Percentiles rank a stretch among this genome's conserved stretches.
Conservation (phyloP, 495 filamentous ascomycete genomes). For the Aspergillus kassunensis region DNA sequence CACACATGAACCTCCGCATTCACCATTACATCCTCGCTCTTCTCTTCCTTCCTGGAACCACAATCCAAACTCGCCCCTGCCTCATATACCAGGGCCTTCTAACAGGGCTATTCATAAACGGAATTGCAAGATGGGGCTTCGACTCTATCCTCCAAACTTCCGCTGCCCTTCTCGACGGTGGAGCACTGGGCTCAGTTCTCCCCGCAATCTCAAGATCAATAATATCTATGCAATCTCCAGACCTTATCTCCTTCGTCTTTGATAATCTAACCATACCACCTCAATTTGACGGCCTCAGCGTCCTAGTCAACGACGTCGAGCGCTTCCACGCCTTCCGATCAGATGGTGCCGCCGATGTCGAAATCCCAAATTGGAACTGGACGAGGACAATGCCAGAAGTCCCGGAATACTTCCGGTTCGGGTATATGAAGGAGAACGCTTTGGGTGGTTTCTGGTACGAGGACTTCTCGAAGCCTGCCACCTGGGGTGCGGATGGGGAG, state of each 20-base stretch:
- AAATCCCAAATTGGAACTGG: slow-evolving; percentile 37
- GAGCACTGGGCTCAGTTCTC: slow-evolving; percentile 41
- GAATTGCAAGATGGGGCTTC: slow-evolving; percentile 63
- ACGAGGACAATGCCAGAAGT: slow-evolving; percentile 36
- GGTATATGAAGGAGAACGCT: slow-evolving; percentile 53
- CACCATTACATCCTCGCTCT: slow-evolving; percentile 64
- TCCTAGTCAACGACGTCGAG: slow-evolving; percentile 59
- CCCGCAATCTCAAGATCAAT: slow-evolving; percentile 37
- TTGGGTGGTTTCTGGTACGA: slow-evolving; percentile 54
- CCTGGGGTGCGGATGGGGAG: slow-evolving; percentile 56
- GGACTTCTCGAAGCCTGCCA: slow-evolving; percentile 76
- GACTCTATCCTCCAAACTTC: slow-evolving; percentile 59
- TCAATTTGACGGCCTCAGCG: slow-evolving; percentile 51
- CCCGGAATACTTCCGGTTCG: slow-evolving; percentile 78
- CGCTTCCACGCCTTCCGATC: slow-evolving; percentile 43
- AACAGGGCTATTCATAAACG: slow-evolving; percentile 62
- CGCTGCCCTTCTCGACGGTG: slow-evolving; percentile 47
- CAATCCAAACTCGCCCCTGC: slow-evolving; percentile 53
- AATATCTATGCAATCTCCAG: slow-evolving; percentile 22
- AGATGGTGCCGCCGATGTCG: slow-evolving; percentile 33
- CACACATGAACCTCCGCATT: slow-evolving; percentile 58
- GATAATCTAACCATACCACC: slow-evolving; percentile 19
- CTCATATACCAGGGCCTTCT: slow-evolving; percentile 60
- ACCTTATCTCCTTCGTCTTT: slow-evolving; percentile 49
- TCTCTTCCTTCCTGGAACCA: slow-evolving; percentile 54